phyloP scores from a whole-genome alignment of 2,329 filamentous ascomycete genomes.

The Orbilia blumenaviensis region DNA sequence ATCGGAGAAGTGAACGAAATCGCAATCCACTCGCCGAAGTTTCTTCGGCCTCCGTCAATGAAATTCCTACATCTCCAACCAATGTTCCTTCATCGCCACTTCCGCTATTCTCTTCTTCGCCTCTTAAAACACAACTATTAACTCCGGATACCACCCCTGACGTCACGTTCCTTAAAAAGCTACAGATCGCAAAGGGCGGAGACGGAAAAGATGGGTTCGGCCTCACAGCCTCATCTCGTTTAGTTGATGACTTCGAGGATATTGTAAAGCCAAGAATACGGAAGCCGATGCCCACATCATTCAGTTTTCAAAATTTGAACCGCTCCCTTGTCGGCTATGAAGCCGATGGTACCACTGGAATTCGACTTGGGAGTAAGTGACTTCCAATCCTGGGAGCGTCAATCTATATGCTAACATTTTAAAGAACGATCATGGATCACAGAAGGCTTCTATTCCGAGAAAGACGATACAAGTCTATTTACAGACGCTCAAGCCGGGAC shows the following conservation, averaged over 20 bases:
- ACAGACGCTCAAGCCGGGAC: conserved; percentile 2
- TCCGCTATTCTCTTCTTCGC: conserved; percentile 45
- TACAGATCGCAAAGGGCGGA: conserved; percentile 28
- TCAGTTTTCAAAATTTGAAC: conserved; percentile 41
- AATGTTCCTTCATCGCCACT: conserved; percentile 18
- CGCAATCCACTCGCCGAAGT: conserved; percentile 41
- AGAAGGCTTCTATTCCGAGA: conserved; percentile 43
- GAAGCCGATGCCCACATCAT: conserved; percentile 44
- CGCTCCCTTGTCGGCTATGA: conserved; percentile 42
- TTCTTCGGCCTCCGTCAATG: conserved; percentile 32
- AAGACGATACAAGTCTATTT: conserved; percentile 26
- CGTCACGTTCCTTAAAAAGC: conserved; percentile 50
- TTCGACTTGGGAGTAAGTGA: conserved; percentile 35
- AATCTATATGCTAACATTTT: neutral
- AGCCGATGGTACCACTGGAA: conserved; percentile 32
- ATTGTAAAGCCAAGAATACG: conserved; percentile 35
- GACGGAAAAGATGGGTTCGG: conserved; percentile 9
- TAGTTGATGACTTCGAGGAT: conserved; percentile 51
- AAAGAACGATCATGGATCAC: conserved; percentile 40
- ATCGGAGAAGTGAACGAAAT: conserved; percentile 25
- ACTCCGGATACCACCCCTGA: conserved; percentile 47
- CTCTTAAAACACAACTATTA: conserved; percentile 39
- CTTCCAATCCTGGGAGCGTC: neutral
- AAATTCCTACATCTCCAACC: conserved; percentile 36
- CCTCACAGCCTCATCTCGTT: conserved; percentile 3